phyloP scores from a whole-genome alignment of 805 yeast species.

The Saccharomycopsis javanensis region DNA sequence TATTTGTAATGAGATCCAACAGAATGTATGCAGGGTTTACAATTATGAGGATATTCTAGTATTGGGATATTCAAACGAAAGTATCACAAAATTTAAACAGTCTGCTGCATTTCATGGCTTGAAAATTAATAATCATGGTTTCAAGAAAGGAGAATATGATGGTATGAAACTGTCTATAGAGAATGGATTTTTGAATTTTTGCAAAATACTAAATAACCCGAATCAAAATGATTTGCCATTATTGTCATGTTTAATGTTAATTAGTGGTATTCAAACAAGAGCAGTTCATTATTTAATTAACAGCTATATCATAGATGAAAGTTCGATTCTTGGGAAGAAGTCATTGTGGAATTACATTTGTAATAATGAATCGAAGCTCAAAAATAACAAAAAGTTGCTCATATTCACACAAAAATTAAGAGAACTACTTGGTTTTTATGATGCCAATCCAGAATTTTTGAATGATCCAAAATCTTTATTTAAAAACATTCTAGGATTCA shows the following conservation, averaged over 20 bases:
- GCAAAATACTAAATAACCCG: slow-evolving; percentile 33
- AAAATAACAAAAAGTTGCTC: slow-evolving; percentile 17
- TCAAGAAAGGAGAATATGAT: slow-evolving; percentile 38
- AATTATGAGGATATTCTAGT: slow-evolving; percentile 43
- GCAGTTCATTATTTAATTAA: not conserved
- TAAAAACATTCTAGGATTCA: slow-evolving; percentile 17
- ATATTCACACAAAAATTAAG: slow-evolving; percentile 24
- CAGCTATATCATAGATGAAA: not conserved
- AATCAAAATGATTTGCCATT: slow-evolving; percentile 24
- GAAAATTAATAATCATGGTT: slow-evolving; percentile 34
- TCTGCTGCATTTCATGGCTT: slow-evolving; percentile 34
- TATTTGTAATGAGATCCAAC: slow-evolving; percentile 35
- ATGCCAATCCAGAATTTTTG: not conserved
- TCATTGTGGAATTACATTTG: slow-evolving; percentile 1
- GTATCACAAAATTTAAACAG: slow-evolving; percentile 32
- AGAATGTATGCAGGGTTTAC: slow-evolving; percentile 30
- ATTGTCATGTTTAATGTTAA: slow-evolving; percentile 22
- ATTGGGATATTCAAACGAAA: slow-evolving; percentile 42
- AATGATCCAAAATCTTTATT: slow-evolving; percentile 16
- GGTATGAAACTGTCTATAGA: slow-evolving; percentile 27
- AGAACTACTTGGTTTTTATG: slow-evolving; percentile 14
- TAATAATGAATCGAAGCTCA: not conserved
- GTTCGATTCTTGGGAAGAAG: not conserved
- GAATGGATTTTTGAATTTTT: slow-evolving; percentile 36
- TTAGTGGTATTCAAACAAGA: slow-evolving; percentile 12